phyloP scores from a whole-genome alignment of 768 basidiomycete genomes.

The Russula abietina region DNA sequence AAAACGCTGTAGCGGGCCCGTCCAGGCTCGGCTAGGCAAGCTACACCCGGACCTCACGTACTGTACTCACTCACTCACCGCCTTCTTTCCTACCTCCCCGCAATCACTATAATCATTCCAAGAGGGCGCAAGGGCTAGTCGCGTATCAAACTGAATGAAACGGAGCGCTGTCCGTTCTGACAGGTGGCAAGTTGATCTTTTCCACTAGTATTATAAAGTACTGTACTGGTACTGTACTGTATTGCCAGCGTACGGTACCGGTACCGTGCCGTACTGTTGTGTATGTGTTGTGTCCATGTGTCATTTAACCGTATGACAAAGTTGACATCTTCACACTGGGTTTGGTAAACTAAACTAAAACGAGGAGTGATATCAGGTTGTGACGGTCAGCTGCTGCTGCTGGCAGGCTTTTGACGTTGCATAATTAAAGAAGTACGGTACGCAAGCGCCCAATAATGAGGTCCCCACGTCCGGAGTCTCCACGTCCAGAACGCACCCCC shows the following conservation, averaged over 20 bases:
- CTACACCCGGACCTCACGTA: neutral
- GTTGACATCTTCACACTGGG: neutral
- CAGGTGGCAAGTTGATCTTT: neutral
- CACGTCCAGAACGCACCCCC: neutral
- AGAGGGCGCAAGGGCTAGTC: slow-evolving; percentile 6
- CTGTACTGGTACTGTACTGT: neutral
- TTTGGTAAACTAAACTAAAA: no score
- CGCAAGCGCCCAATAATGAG: neutral
- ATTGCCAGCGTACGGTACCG: neutral
- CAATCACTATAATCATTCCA: neutral
- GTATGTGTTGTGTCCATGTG: no score
- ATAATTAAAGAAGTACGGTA: neutral
- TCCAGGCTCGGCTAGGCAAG: slow-evolving; percentile 33
- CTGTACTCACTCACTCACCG: neutral
- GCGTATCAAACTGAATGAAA: neutral
- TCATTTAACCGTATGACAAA: neutral
- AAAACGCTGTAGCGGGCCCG: slow-evolving; percentile 47
- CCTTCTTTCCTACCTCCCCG: neutral
- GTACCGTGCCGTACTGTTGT: no score
- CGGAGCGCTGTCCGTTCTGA: neutral
- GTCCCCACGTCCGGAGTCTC: neutral
- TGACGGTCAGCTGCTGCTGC: neutral
- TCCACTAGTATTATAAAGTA: neutral
- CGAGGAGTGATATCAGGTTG: neutral
- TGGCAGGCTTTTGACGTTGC: neutral